A percentile compares a stretch with the other conserved stretches of the same genome.
These are phyloP conservation scores for Physcomitrellopsis africana DNA, from an alignment of 225 moss, liverwort and hornwort species.

Conservation along the genomic window DNA sequence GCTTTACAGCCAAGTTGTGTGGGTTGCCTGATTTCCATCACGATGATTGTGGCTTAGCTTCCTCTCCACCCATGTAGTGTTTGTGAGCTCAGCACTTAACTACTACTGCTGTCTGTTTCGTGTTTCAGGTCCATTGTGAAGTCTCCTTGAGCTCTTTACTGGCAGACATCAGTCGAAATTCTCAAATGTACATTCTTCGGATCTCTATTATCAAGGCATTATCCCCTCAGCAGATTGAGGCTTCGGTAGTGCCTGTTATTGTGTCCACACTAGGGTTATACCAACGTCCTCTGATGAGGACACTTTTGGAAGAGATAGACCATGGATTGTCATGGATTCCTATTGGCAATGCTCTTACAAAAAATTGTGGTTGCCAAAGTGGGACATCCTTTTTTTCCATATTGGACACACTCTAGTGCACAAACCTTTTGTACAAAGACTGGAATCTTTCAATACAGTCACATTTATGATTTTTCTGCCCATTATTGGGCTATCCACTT, in stretches of 20 bases:
- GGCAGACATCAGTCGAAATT: constrained; percentile 26
- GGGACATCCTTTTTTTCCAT: constrained; percentile 25
- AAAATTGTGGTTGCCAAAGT: constrained; percentile 31
- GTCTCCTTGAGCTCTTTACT: constrained; percentile 22
- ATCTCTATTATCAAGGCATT: constrained; percentile 19
- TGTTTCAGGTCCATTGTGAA: constrained; percentile 34
- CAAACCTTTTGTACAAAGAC: constrained; percentile 23
- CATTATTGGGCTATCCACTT: neutral
- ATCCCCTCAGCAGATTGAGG: constrained; percentile 10
- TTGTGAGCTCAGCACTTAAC: neutral
- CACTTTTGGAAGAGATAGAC: constrained; percentile 19
- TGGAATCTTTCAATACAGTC: constrained; percentile 32
- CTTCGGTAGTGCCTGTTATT: neutral
- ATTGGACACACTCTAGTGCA: constrained; percentile 17
- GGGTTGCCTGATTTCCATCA: neutral
- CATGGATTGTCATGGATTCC: constrained; percentile 13
- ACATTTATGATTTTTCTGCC: constrained; percentile 10
- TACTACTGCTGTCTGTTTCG: constrained; percentile 12
- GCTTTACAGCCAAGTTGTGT: neutral
- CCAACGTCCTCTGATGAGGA: constrained; percentile 10
- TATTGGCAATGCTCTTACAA: constrained; percentile 23
- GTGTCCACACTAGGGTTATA: constrained; percentile 20
- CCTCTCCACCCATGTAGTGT: neutral
- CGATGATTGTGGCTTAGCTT: constrained; percentile 11
- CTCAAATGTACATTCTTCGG: constrained; percentile 35